Evolutionary conservation across 129 eudicot genomes (phyloP).

Genomic region (Pulicaria dysenterica): DNA sequence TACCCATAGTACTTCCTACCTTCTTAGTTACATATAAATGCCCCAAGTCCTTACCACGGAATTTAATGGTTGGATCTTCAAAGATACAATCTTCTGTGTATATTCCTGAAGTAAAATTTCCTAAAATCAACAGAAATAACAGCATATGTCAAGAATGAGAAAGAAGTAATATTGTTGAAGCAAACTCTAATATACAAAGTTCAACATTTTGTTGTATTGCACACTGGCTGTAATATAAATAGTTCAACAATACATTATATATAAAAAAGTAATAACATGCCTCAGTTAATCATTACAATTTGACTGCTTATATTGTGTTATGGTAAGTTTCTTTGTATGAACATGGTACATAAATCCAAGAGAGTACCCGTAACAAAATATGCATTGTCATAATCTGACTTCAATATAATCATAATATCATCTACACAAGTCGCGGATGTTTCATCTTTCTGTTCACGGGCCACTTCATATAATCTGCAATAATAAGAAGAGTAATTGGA

Average conservation of each 20-base stretch:
- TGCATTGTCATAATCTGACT: slow-evolving; percentile 74
- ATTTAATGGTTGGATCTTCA: slow-evolving; percentile 90
- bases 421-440: slow-evolving; percentile 50
- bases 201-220: not conserved
- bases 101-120: slow-evolving; percentile 70
- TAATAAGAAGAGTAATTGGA: slow-evolving; percentile 1
- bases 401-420: slow-evolving; percentile 55
- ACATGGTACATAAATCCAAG: slow-evolving; percentile 13
- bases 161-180: not conserved
- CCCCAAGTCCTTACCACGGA: slow-evolving; percentile 53
- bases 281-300: not conserved
- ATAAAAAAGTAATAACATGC: not conserved
- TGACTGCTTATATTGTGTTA: slow-evolving; percentile 13
- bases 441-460: slow-evolving; percentile 34
- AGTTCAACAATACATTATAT: slow-evolving; percentile 31
- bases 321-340: not conserved
- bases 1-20: too few relatives aligned
- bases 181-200: not conserved
- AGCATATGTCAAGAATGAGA: slow-evolving; percentile 19
- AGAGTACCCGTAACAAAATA: slow-evolving; percentile 82
- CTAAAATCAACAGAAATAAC: slow-evolving; percentile 38
- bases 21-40: too few relatives aligned
- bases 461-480: slow-evolving; percentile 47
- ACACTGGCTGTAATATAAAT: not conserved
- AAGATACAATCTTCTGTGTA: slow-evolving; percentile 83